Evolutionary conservation across 371 early-diverging fungal species (phyloP).

Genomic region (Syncephalastrum contaminatum): DNA sequence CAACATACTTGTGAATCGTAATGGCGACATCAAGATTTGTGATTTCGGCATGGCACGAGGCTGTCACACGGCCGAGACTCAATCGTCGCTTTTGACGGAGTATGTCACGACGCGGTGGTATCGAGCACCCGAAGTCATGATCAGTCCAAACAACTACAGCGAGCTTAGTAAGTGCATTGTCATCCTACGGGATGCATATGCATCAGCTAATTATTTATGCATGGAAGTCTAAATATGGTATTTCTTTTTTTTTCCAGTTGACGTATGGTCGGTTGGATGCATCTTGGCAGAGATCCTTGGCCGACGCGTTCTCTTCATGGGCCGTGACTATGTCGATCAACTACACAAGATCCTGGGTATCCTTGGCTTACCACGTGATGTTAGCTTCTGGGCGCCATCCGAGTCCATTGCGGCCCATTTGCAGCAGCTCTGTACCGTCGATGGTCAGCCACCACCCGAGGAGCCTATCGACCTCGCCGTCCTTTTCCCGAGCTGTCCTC

Average conservation of each 20-base stretch:
- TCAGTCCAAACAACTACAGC: constrained; percentile 36
- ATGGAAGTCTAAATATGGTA: not conserved
- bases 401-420: constrained; percentile 22
- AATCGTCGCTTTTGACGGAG: constrained; percentile 40
- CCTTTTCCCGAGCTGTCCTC: constrained; percentile 49
- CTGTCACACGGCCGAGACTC: constrained; percentile 18
- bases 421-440: constrained; percentile 36
- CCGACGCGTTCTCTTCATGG: constrained; percentile 67
- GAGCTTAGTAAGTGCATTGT: constrained; percentile 32
- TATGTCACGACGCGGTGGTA: constrained; percentile 53
- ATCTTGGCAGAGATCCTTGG: constrained; percentile 83
- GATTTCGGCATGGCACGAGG: constrained; percentile 56
- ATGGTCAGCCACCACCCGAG: constrained; percentile 37
- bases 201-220: not conserved
- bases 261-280: constrained; percentile 89
- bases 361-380: constrained; percentile 87
- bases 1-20: constrained; percentile 88
- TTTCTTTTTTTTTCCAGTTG: constrained; percentile 38
- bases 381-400: constrained; percentile 53
- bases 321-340: constrained; percentile 85
- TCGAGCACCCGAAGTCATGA: constrained; percentile 50
- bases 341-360: constrained; percentile 85
- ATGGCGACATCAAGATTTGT: constrained; percentile 72
- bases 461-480: constrained; percentile 23
- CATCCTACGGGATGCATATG: not conserved